phyloP scores from a whole-genome alignment of 345 rosid genomes.

The Boechera stricta region DNA sequence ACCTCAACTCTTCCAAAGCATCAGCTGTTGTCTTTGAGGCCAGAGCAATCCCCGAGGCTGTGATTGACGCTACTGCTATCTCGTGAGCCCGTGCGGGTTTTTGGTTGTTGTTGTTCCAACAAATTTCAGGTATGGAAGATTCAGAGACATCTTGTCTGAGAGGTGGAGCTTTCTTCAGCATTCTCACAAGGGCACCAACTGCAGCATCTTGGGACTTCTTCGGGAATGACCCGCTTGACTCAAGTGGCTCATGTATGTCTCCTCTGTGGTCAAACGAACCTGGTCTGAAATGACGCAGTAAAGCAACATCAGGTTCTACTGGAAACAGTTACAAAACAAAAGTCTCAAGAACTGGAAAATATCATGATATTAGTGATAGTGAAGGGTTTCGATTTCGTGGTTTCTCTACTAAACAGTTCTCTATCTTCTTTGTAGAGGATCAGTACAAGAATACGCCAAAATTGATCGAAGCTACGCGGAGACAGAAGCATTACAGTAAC shows the following conservation, averaged over 20 bases:
- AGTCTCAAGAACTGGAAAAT: not conserved
- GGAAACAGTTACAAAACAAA: slow-evolving; percentile 13
- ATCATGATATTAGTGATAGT: not conserved
- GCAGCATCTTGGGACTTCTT: slow-evolving; percentile 85
- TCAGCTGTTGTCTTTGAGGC: slow-evolving; percentile 79
- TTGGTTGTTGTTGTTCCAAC: slow-evolving; percentile 31
- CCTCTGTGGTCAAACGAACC: slow-evolving; percentile 67
- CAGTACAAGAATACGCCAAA: not conserved
- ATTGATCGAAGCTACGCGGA: not conserved
- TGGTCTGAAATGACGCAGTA: slow-evolving; percentile 50
- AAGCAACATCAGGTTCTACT: slow-evolving; percentile 14
- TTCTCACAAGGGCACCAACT: slow-evolving; percentile 79
- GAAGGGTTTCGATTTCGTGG: not conserved
- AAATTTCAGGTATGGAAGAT: slow-evolving; percentile 44
- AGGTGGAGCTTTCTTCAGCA: slow-evolving; percentile 92
- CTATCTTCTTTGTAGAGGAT: not conserved
- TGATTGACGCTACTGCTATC: slow-evolving; percentile 48
- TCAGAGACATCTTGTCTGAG: slow-evolving; percentile 66
- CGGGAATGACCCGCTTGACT: slow-evolving; percentile 56
- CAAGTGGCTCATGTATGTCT: slow-evolving; percentile 50
- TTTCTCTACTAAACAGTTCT: slow-evolving; percentile 7
- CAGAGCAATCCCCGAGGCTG: slow-evolving; percentile 55
- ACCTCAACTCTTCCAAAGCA: slow-evolving; percentile 82
- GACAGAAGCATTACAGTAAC: slow-evolving; percentile 12
- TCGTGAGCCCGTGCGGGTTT: slow-evolving; percentile 31